Evolutionary conservation across 2,329 filamentous ascomycete species (phyloP).

Genomic region (Plectosphaerella plurivora): DNA sequence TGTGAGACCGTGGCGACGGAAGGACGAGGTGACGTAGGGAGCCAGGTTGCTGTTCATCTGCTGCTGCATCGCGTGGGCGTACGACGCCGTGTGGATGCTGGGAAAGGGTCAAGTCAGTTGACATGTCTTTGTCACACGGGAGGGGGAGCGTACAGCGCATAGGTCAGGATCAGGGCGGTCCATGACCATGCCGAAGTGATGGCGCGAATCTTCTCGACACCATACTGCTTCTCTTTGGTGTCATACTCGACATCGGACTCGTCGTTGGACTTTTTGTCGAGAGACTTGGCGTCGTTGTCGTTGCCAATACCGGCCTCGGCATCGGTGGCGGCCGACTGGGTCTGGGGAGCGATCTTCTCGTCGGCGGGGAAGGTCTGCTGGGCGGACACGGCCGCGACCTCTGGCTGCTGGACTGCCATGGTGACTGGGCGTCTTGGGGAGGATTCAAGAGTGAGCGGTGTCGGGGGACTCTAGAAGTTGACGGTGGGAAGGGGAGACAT

Average conservation of each 20-base stretch:
- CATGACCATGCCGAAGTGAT: slow-evolving; percentile 33
- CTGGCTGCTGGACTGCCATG: not conserved
- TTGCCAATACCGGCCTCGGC: not conserved
- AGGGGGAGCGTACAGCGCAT: slow-evolving; percentile 28
- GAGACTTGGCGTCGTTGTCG: not conserved
- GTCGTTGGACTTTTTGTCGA: not conserved
- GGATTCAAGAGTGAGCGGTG: too few relatives aligned
- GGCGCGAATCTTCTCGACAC: slow-evolving; percentile 34
- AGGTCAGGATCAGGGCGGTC: slow-evolving; percentile 30
- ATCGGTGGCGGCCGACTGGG: slow-evolving; percentile 8
- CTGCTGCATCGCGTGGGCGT: slow-evolving; percentile 30
- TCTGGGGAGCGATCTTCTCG: slow-evolving; percentile 7
- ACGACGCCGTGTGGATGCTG: slow-evolving; percentile 34
- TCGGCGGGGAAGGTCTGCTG: not conserved
- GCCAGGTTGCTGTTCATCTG: slow-evolving; percentile 44
- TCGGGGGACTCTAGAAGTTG: too few relatives aligned
- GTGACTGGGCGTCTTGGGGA: not conserved
- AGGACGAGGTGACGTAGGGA: slow-evolving; percentile 63
- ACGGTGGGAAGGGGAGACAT: too few relatives aligned
- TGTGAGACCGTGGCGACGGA: slow-evolving; percentile 59
- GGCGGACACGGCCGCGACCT: not conserved
- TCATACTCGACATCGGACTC: slow-evolving; percentile 13
- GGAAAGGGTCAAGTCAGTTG: not conserved
- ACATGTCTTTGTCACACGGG: accelerated
- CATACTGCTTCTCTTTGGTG: slow-evolving; percentile 26